Evolutionary conservation across 2,329 filamentous ascomycete species (phyloP), one percentile per base, ranked within the genome.

Genomic region (Septoria petroselini): DNA sequence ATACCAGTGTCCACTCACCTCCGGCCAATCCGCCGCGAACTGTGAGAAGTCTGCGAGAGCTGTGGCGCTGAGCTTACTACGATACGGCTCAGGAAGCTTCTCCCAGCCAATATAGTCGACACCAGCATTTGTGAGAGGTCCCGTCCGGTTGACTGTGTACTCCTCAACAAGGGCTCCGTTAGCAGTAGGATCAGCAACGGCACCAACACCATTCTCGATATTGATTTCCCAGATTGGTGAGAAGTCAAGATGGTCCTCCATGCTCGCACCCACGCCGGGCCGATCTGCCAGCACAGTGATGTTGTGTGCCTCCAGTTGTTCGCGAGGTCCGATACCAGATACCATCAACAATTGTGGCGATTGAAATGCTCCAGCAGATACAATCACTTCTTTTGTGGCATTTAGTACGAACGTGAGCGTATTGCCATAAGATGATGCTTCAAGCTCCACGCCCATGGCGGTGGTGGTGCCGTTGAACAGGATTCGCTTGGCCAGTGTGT

Each of bases 281-380:
- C 50, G 54, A 33, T 58, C 51, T 34, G 46, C 48, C 6, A 59
- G 19, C 7, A 53, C 51, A 18, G 48, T 45, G 30, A 60, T 60
- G 42, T 53, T 54, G 17, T 52, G 50, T 37, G 48, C 43, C 9
- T 39, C 37, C 18, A 58, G 49, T 30, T 50, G 43, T 11, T 50
- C 34, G 11, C 35, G n/a, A 21, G 52, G 51, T 15, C 54, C 54
- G 15, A 54, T 39, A 14, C 63, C 64, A 7, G 60, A 64, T 0
- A 66, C 53, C 59, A 63, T 62, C 17, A 65, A 48, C 5, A 65
- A 48, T 41, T 64, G 61, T 14, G 62, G 62, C 1, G 62, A 60
- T 27, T 64, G 58, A 31, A 66, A 57, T 2, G 58, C 53, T 7
- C 63, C 63, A 7, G 61, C 58, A 19, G 57, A 59, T 12, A 64